These are phyloP conservation scores for Fusarium sp. DNA, from an alignment of 2,329 filamentous ascomycete genomes.

Conservation along the genomic window DNA sequence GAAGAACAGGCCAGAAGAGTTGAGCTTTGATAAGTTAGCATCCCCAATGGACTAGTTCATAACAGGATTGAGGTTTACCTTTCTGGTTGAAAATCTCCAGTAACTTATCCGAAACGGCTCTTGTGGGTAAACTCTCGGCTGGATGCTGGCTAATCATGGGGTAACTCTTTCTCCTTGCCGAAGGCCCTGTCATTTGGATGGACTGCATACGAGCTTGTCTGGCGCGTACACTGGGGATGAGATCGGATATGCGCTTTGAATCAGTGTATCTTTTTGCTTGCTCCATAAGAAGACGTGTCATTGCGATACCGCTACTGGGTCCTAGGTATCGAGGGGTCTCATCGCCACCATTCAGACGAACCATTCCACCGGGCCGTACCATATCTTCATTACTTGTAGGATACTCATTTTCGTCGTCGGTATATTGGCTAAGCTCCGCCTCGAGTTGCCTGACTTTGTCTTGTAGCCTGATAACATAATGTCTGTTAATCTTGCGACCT, in stretches of 20 bases:
- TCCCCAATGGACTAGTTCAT: background rate
- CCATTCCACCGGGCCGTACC: slow-evolving; percentile 84
- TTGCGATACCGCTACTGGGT: slow-evolving; percentile 93
- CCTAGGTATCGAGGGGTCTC: slow-evolving; percentile 89
- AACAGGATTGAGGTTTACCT: slow-evolving; percentile 58
- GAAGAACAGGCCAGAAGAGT: slow-evolving; percentile 84
- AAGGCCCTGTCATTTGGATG: slow-evolving; percentile 57
- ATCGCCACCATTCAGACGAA: slow-evolving; percentile 84
- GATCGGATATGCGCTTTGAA: slow-evolving; percentile 88
- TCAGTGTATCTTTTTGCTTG: slow-evolving; percentile 93
- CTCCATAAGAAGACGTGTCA: slow-evolving; percentile 94
- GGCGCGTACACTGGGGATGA: slow-evolving; percentile 78
- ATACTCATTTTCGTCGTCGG: slow-evolving; percentile 76
- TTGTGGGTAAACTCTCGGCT: slow-evolving; percentile 76
- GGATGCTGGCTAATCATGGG: slow-evolving; percentile 88
- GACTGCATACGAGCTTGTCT: slow-evolving; percentile 66
- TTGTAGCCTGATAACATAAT: slow-evolving; percentile 91
- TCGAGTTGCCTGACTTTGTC: slow-evolving; percentile 85
- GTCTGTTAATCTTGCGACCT: slow-evolving; percentile 83
- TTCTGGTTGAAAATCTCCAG: slow-evolving; percentile 87
- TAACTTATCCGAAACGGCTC: slow-evolving; percentile 77
- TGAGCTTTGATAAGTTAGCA: slow-evolving; percentile 67
- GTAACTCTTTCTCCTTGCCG: slow-evolving; percentile 82
- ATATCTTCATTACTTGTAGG: slow-evolving; percentile 82
- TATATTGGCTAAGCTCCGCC: slow-evolving; percentile 79